Conservation (phyloP, 371 early-diverging fungal species). For the Mucor saturninus region DNA sequence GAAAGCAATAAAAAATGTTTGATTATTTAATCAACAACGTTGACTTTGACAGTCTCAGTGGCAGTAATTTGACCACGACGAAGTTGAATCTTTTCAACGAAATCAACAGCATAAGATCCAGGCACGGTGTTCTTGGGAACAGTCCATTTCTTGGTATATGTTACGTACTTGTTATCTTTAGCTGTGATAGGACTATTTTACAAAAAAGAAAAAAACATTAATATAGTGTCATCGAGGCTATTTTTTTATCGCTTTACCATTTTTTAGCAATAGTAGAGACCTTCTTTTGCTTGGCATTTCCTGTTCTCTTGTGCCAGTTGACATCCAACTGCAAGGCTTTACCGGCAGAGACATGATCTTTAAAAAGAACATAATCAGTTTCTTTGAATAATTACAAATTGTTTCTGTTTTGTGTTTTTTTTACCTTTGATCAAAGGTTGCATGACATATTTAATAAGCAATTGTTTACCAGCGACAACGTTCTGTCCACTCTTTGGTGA, state of each 20-base stretch:
- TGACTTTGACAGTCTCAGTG: constrained; percentile 39
- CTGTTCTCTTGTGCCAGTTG: constrained; percentile 49
- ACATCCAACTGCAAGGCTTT: constrained; percentile 41
- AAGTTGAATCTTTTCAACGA: constrained; percentile 31
- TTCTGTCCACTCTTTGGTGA: constrained; percentile 45
- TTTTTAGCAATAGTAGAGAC: constrained; percentile 34
- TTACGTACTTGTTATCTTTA: constrained; percentile 33
- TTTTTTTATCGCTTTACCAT: constrained; percentile 32
- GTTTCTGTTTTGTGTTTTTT: not conserved
- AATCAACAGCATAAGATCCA: constrained; percentile 53
- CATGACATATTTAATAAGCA: constrained; percentile 51
- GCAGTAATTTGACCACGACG: constrained; percentile 38
- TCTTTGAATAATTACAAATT: too few species aligned
- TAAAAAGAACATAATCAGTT: constrained; percentile 2
- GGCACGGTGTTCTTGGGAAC: constrained; percentile 52
- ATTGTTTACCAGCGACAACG: constrained; percentile 40
- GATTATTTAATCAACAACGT: constrained; percentile 34
- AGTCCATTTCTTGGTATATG: constrained; percentile 44
- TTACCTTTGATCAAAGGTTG: constrained; percentile 51
- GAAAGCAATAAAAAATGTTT: too few species aligned
- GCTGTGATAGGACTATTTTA: constrained; percentile 33
- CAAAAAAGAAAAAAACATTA: not conserved
- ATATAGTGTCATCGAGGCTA: not conserved
- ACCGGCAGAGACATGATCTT: constrained; percentile 43
- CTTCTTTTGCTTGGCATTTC: constrained; percentile 43